Evolutionary conservation across 2,329 filamentous ascomycete species (phyloP), one percentile per base, ranked within the genome.

Genomic region (Diaporthe aspalathi): DNA sequence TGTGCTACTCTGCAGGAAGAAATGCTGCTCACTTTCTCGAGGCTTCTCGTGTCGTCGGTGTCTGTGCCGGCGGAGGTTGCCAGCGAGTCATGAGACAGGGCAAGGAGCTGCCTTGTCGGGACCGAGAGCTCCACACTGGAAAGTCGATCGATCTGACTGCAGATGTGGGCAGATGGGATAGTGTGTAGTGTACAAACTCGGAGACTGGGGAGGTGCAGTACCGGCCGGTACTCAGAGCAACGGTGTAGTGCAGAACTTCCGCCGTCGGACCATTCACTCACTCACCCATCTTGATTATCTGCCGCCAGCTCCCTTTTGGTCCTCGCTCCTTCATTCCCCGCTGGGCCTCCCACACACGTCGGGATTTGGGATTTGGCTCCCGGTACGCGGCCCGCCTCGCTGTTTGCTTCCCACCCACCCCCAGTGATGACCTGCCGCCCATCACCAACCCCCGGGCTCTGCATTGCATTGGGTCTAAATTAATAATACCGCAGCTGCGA

Each of bases 301-400:
- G 40, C 40, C 17, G 40, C 40, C 40, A 22, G 45, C 43, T 32
- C 43, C 60, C 60, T 9, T n/a, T n/a, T 12, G 40, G 20, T 60
- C 7, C 43, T 17, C 3, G 20, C 17, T 62, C 38, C 56, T 50
- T 65, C n/a, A 32, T n/a, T 35, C 43, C 45, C n/a, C 50, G 60
- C 29, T 65, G 60, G 17, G 20, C 45, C n/a, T 50, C 29, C 60
- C 60, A 49, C 60, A 27, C 60, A 27, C 60, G n/a, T n/a, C n/a
- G n/a, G n/a, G n/a, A n/a, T n/a, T n/a, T n/a, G n/a, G 60, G 60
- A 65, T 65, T 65, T 65, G 60, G 60, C 60, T 65, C 45, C 60
- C 60, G 60, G 45, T 49, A 38, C 32, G 40, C 66, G 66, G 52
- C 52, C 66, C 38, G 66, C 57, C 27, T 49, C 66, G 16, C 22